phyloP scores from a whole-genome alignment of 768 basidiomycete species.

The Dendrothele bispora region DNA sequence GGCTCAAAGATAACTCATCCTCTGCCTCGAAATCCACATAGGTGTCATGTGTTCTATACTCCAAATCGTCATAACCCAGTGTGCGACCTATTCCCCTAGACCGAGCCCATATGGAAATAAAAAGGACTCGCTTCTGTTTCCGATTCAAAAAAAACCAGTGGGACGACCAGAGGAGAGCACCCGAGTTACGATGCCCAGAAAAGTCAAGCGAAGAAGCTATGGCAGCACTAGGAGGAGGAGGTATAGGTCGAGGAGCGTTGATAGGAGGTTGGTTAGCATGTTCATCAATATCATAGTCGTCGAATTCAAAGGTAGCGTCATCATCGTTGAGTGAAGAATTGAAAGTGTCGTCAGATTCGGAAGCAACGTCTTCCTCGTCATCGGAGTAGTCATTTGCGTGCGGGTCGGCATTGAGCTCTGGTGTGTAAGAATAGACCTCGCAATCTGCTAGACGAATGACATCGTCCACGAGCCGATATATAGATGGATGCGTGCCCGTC shows the following conservation, averaged over 20 bases:
- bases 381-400: constrained; percentile 83
- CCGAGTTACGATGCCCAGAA: not conserved
- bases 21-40: constrained; percentile 19
- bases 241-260: constrained; percentile 26
- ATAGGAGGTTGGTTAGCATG: constrained; percentile 21
- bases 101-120: constrained; percentile 90
- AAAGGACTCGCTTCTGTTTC: constrained; percentile 89
- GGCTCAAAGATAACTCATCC: constrained; percentile 35
- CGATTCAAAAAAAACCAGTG: constrained; percentile 97
- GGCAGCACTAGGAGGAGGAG: constrained; percentile 37
- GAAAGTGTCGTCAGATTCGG: constrained; percentile 61
- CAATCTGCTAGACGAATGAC: constrained; percentile 83
- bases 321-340: constrained; percentile 64
- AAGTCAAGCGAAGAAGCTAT: constrained; percentile 34
- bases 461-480: constrained; percentile 87
- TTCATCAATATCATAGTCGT: constrained; percentile 77
- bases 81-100: constrained; percentile 57
- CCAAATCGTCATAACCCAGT: no score
- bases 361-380: constrained; percentile 74
- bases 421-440: constrained; percentile 93
- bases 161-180: constrained; percentile 81
- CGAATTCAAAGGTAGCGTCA: constrained; percentile 74
- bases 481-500: constrained; percentile 83
- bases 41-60: constrained; percentile 51
- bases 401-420: constrained; percentile 92